phyloP scores from a whole-genome alignment of 2,329 filamentous ascomycete genomes.

The Helotiales sp. region DNA sequence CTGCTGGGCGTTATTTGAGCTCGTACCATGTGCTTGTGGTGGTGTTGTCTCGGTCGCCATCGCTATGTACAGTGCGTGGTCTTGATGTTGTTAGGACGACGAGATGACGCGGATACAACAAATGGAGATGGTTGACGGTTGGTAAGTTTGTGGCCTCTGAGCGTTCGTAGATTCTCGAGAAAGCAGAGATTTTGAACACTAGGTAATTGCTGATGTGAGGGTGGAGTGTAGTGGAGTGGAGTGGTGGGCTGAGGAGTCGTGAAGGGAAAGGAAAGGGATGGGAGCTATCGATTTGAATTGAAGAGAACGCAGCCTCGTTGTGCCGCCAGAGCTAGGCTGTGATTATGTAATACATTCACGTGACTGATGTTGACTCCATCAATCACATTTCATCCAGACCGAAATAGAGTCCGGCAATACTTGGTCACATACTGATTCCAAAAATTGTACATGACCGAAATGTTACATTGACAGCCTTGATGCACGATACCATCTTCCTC shows the following conservation, averaged over 20 bases:
- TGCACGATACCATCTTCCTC: not conserved
- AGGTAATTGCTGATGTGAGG: not conserved
- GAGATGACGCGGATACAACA: not conserved
- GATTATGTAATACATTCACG: not conserved
- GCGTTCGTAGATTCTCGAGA: too few relatives aligned
- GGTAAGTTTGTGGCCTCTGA: not conserved
- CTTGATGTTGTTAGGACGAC: not conserved
- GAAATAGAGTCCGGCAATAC: too few relatives aligned
- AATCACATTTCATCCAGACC: not conserved
- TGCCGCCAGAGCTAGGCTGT: not conserved
- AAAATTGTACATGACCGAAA: too few relatives aligned
- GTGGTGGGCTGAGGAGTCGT: not conserved
- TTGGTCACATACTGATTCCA: too few relatives aligned
- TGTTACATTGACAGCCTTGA: not conserved
- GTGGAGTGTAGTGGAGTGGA: not conserved
- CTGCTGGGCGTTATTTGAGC: slow-evolving; percentile 12
- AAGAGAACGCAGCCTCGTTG: slow-evolving; percentile 14
- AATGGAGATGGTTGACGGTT: not conserved
- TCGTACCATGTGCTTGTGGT: slow-evolving; percentile 52
- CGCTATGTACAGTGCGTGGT: slow-evolving; percentile 44
- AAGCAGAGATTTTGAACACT: not conserved
- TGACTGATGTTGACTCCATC: not conserved
- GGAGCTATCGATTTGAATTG: slow-evolving; percentile 8
- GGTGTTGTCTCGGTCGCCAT: slow-evolving; percentile 45
- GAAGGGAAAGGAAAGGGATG: slow-evolving; percentile 6